Evolutionary conservation across 1,284 basidiomycete species (phyloP).

Genomic region (Irpex sp.): DNA sequence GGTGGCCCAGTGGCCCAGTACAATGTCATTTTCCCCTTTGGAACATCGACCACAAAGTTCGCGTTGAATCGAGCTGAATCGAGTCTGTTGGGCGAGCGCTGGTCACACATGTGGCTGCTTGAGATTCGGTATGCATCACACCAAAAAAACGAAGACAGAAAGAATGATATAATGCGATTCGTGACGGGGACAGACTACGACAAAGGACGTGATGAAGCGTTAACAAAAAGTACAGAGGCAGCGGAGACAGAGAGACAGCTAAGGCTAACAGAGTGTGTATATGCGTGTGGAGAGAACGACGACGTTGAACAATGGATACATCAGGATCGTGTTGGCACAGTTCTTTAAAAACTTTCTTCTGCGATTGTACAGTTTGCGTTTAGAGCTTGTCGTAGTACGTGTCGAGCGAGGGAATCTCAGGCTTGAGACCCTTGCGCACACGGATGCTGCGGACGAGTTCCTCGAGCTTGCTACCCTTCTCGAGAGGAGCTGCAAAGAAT

Average conservation of each 20-base stretch:
- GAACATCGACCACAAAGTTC: too few species aligned
- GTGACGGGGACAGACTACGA: not conserved
- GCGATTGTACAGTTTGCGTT: constrained; percentile 21
- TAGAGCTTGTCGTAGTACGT: constrained; percentile 86
- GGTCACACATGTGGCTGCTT: too few species aligned
- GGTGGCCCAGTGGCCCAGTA: too few species aligned
- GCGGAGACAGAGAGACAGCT: constrained; percentile 14
- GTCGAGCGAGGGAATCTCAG: constrained; percentile 83
- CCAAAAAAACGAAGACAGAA: too few species aligned
- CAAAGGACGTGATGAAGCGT: not conserved
- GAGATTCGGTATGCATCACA: too few species aligned
- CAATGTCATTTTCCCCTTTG: too few species aligned
- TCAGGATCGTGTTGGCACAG: constrained; percentile 21
- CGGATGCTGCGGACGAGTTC: constrained; percentile 85
- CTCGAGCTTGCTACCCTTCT: constrained; percentile 89
- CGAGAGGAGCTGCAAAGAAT: constrained; percentile 55
- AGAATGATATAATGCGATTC: not conserved
- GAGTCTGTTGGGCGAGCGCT: too few species aligned
- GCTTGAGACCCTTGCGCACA: constrained; percentile 91
- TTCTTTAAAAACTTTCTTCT: constrained; percentile 19
- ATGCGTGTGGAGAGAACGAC: constrained; percentile 14
- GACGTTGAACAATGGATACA: constrained; percentile 16
- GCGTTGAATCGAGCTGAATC: too few species aligned
- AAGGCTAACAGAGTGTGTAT: not conserved
- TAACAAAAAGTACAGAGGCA: constrained; percentile 24